Conservation (phyloP, 1,139 yeast genomes). For the Kurtzmaniella natalensis region DNA sequence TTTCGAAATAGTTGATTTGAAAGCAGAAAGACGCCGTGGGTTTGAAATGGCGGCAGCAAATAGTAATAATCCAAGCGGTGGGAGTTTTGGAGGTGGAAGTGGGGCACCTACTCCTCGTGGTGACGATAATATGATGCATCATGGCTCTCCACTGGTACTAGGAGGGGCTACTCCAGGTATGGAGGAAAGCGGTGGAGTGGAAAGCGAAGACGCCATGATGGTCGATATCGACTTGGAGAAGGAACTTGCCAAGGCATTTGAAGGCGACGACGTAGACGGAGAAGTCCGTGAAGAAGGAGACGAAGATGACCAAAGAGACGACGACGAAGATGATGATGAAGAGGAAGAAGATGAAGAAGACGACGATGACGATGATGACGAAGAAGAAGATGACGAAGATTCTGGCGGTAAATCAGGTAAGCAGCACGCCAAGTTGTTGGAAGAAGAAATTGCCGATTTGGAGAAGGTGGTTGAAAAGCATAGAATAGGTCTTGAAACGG, state of each 20-base stretch:
- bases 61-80: no score
- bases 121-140: not conserved
- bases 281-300: conserved; percentile 6
- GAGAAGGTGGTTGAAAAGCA: conserved; percentile 77
- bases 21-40: conserved; percentile 9
- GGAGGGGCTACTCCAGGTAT: no score
- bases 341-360: conserved; percentile 26
- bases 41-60: conserved; percentile 4
- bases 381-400: conserved; percentile 25
- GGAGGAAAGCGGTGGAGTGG: conserved; percentile 14
- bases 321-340: conserved; percentile 19
- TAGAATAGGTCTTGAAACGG: conserved; percentile 66
- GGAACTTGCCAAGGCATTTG: conserved; percentile 40
- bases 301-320: conserved; percentile 10
- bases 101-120: not conserved
- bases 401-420: conserved; percentile 26
- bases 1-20: conserved; percentile 70
- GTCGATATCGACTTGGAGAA: conserved; percentile 31
- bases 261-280: conserved; percentile 10
- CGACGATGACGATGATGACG: conserved; percentile 26
- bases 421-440: conserved; percentile 69
- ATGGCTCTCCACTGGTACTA: not conserved
- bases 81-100: no score
- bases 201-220: conserved; percentile 27
- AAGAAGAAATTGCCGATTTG: conserved; percentile 82